phyloP scores from a whole-genome alignment of 2,329 filamentous ascomycete species.

The Pyricularia pennisetigena region DNA sequence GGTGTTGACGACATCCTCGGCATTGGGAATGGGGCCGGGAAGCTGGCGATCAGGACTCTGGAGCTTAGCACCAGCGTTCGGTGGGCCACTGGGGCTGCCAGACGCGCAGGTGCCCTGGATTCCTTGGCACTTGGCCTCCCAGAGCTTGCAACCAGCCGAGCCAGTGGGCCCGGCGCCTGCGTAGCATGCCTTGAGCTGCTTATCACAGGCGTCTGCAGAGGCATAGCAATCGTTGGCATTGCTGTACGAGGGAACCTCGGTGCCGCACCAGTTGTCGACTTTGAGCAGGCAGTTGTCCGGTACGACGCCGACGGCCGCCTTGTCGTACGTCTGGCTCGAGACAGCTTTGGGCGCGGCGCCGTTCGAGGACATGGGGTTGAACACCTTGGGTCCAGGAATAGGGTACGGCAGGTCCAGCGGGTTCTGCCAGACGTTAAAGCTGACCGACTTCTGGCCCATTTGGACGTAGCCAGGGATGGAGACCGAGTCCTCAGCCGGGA shows the following conservation, averaged over 20 bases:
- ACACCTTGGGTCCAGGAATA: constrained; percentile 48
- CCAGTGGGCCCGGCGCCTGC: constrained; percentile 48
- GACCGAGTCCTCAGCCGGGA: constrained; percentile 40
- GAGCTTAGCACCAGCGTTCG: constrained; percentile 28
- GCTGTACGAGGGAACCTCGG: constrained; percentile 47
- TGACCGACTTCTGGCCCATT: constrained; percentile 41
- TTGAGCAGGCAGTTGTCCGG: constrained; percentile 49
- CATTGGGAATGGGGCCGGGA: constrained; percentile 23
- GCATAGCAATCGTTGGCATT: constrained; percentile 51
- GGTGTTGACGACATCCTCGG: not conserved
- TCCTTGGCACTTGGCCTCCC: constrained; percentile 50
- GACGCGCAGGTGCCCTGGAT: constrained; percentile 33
- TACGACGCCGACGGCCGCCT: constrained; percentile 32
- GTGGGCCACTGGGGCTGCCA: constrained; percentile 36
- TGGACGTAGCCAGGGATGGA: constrained; percentile 58
- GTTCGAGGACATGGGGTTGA: constrained; percentile 23
- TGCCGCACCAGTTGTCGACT: constrained; percentile 65
- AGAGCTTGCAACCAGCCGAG: constrained; percentile 46
- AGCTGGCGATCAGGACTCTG: constrained; percentile 19
- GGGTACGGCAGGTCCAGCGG: constrained; percentile 43
- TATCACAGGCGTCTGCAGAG: constrained; percentile 44
- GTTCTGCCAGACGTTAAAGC: constrained; percentile 53
- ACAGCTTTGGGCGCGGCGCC: constrained; percentile 4
- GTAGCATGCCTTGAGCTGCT: constrained; percentile 52
- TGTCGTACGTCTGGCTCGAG: constrained; percentile 8